Evolutionary conservation across 1,284 basidiomycete genomes (phyloP), one percentile per base, ranked within the genome.

Genomic region (Rhodotorula sp.): DNA sequence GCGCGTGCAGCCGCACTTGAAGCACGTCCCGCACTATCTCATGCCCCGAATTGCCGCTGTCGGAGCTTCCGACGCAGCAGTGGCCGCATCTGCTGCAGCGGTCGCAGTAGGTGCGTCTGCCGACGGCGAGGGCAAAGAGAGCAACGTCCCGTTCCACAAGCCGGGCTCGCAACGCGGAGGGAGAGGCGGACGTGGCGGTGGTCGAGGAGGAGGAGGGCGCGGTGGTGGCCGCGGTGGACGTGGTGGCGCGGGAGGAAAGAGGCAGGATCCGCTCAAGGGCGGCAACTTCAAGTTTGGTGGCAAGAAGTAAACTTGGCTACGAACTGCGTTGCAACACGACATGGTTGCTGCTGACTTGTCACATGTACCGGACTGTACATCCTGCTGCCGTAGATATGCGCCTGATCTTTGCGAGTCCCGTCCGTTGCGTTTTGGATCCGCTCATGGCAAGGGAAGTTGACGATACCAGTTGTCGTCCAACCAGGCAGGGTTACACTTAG

Each of bases 1-100:
- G 29, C 85, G 93, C 53, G 85, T 95, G 17, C 93, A 95, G 79
- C 83, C 90, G 3, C 95, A 99, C 79, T 90, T 99, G 86, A 97
- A 96, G 80, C 91, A 97, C 80, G 88, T 99, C 6, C 96, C 96
- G 0, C 89, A 88, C 66, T 99, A 99, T 80, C 84, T 99, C 33
- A 85, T 97, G 77, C 95, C 95, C 1, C 88, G 88, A 59, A 91
- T 93, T 64, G 87, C 85, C 82, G 74, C 74, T 20, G 74, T 75
- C 63, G 74, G 74, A 18, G 67, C 64, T 2, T 67, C 69, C 17
- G 69, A 66, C 58, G 66, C 68, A 3, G 60, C 65, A 0, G 64
- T 66, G 29, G 74, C 67, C 0, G 48, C 53, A 4, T 55, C 65
- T 8, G 65, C 65, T 1, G 60, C 60, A 1, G 60, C 60, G 18